Evolutionary conservation across 495 filamentous ascomycete genomes (phyloP).

Genomic region (Chaetomium cochliodes): DNA sequence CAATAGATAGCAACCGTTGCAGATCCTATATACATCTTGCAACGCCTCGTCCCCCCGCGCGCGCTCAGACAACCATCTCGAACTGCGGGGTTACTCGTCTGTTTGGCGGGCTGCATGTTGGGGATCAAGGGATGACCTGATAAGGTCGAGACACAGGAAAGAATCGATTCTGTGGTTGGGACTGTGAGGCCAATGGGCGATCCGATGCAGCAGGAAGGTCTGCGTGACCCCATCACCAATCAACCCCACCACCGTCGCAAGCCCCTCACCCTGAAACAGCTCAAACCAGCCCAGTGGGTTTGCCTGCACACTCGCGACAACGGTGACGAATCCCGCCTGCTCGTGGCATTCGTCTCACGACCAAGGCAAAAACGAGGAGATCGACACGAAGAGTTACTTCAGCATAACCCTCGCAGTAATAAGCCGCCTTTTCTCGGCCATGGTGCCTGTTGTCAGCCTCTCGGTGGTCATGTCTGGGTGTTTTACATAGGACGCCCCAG

Average conservation of each 20-base stretch:
- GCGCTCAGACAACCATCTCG: slow-evolving; percentile 9
- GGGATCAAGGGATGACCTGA: slow-evolving; percentile 2
- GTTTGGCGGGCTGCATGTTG: slow-evolving; percentile 12
- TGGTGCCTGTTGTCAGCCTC: neutral
- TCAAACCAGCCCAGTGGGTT: slow-evolving; percentile 1
- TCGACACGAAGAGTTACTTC: no score
- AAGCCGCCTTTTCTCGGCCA: neutral
- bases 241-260: slow-evolving; percentile 8
- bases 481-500: neutral
- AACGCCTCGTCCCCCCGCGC: neutral
- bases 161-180: neutral
- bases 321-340: no score
- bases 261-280: slow-evolving; percentile 11
- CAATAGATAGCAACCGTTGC: slow-evolving; percentile 11
- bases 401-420: neutral
- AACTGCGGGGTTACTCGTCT: slow-evolving; percentile 9
- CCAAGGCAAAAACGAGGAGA: no score
- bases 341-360: no score
- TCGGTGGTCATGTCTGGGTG: neutral
- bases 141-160: neutral
- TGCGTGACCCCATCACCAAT: slow-evolving; percentile 15
- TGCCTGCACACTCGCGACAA: no score
- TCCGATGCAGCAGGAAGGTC: neutral
- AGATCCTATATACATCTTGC: slow-evolving; percentile 15
- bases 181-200: slow-evolving; percentile 2